Evolutionary conservation across 306 rosid genomes (phyloP), one percentile per base, ranked within the genome.

Genomic region (Adenanthera pavonina): DNA sequence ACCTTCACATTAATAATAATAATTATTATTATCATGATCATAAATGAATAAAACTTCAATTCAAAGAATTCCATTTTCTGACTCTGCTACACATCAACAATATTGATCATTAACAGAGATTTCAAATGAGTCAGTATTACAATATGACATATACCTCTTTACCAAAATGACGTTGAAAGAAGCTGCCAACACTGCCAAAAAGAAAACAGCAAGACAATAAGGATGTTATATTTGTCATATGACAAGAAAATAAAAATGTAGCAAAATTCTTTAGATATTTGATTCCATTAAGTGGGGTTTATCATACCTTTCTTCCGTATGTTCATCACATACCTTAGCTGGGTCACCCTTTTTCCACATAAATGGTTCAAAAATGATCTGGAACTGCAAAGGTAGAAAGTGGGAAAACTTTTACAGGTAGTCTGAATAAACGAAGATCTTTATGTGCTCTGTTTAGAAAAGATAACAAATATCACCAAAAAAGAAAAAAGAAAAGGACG

Each of bases 91-190:
- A 80, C 6, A 33, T 72, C 78, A 78, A 69, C 72, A 82, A 36
- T 51, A 20, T 62, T 38, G 77, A 51, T 65, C 72, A 74, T 74
- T 38, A 44, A 35, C 7, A 69, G 74, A 82, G 38, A 70, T 48
- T 60, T 11, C 61, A 44, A 74, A 65, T 3, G 34, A 67, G 59
- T 70, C 74, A 38, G 60, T 59, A 65, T 51, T n/a, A 60, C 62
- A 70, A 44, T 57, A 66, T 76, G 62, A 72, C 64, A 13, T 36
- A 13, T 89, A 95, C 99, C 97, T 95, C 99, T 88, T 87, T 85
- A 69, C 97, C 99, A 89, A 95, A 95, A 88, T 95, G 99, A 72
- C 97, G 97, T 78, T 90, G 85, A 85, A 93, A 95, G 90, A 95
- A 95, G 15, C 90, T 86, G 44, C 97, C 85, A 47, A 88, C 99